Evolutionary conservation across 1,284 basidiomycete genomes (phyloP).

Genomic region (Nidula niveotomentosa): DNA sequence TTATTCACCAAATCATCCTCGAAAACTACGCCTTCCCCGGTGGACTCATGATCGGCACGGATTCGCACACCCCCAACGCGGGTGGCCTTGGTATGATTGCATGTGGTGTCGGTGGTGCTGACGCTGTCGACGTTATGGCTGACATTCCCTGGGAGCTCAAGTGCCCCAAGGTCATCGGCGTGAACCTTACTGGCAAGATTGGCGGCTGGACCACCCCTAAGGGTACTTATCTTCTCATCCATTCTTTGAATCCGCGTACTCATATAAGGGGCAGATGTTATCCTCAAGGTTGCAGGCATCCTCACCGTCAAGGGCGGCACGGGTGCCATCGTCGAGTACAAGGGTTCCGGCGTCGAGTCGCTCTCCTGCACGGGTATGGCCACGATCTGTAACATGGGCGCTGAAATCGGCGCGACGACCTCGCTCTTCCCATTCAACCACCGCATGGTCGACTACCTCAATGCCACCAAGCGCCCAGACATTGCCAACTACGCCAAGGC

Average conservation of each 20-base stretch:
- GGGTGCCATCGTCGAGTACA: slow-evolving; percentile 96
- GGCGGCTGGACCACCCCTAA: slow-evolving; percentile 98
- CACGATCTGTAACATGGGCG: slow-evolving; percentile 99
- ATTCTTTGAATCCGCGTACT: neutral
- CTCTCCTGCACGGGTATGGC: slow-evolving; percentile 99
- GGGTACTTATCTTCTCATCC: slow-evolving; percentile 46
- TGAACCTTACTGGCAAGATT: slow-evolving; percentile 95
- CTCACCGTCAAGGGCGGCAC: slow-evolving; percentile 98
- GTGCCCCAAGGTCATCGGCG: slow-evolving; percentile 98
- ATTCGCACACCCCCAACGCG: slow-evolving; percentile 99
- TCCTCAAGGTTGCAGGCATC: slow-evolving; percentile 96
- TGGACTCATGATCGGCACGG: slow-evolving; percentile 99
- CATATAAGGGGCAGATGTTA: slow-evolving; percentile 65
- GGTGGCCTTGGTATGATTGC: slow-evolving; percentile 99
- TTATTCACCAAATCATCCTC: slow-evolving; percentile 96
- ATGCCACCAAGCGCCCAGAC: slow-evolving; percentile 88
- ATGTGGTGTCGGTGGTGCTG: slow-evolving; percentile 98
- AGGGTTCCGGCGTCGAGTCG: slow-evolving; percentile 91
- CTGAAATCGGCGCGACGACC: slow-evolving; percentile 98
- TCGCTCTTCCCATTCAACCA: slow-evolving; percentile 99
- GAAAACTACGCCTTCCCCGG: slow-evolving; percentile 99
- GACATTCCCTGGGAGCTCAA: slow-evolving; percentile 98
- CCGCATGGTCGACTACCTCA: slow-evolving; percentile 92
- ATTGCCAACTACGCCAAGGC: slow-evolving; percentile 90
- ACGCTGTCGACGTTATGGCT: slow-evolving; percentile 99